phyloP scores from a whole-genome alignment of 441 rosid species.

The Populus hybrid region DNA sequence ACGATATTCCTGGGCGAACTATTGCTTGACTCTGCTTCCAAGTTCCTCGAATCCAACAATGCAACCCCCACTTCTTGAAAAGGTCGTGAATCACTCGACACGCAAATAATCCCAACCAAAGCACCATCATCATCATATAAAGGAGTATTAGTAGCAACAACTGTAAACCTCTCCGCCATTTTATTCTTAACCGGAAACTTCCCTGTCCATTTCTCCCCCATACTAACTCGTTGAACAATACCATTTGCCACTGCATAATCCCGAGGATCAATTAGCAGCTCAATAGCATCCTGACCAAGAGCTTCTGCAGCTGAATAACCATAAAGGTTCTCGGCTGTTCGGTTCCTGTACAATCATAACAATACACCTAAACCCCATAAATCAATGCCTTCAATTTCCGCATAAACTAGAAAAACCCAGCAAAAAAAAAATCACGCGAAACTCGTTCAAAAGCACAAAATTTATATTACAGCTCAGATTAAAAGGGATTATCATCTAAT shows the following conservation, averaged over 20 bases:
- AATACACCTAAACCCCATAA: slow-evolving; percentile 5
- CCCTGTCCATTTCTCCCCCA: slow-evolving; percentile 89
- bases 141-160: slow-evolving; percentile 69
- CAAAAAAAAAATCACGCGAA: neutral
- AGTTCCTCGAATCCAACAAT: slow-evolving; percentile 27
- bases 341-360: slow-evolving; percentile 59
- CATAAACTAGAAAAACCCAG: neutral
- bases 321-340: slow-evolving; percentile 75
- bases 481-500: neutral
- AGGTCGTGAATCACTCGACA: slow-evolving; percentile 52
- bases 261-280: slow-evolving; percentile 57
- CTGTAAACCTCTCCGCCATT: slow-evolving; percentile 56
- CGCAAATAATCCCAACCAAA: slow-evolving; percentile 75
- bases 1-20: slow-evolving; percentile 43
- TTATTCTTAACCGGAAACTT: slow-evolving; percentile 78
- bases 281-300: slow-evolving; percentile 65
- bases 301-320: slow-evolving; percentile 80
- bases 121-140: slow-evolving; percentile 69
- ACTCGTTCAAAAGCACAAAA: slow-evolving; percentile 3
- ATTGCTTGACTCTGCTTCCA: slow-evolving; percentile 51
- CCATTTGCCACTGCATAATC: slow-evolving; percentile 48
- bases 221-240: slow-evolving; percentile 45
- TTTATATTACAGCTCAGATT: neutral
- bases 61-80: slow-evolving; percentile 42
- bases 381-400: neutral